Evolutionary conservation across 805 yeast genomes (phyloP), one percentile per base, ranked within the genome.

Genomic region (Candida jianshihensis): DNA sequence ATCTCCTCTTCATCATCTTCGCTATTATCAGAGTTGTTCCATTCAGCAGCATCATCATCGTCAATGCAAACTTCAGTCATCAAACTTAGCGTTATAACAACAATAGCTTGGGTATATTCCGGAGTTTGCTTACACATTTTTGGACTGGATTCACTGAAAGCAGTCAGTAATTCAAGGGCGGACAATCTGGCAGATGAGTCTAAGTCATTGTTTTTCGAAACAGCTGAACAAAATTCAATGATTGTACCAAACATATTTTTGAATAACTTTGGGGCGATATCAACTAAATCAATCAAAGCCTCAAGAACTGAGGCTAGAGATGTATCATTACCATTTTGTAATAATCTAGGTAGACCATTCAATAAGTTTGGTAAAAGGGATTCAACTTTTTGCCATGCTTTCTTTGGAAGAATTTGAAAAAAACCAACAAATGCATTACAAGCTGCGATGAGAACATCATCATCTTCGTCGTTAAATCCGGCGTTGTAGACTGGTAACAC

Each of bases 201-300:
- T 47, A 88, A 63, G 16, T 85, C 94, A 51, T 71, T 75, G 61
- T 87, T 81, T 51, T 84, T 86, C 35, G 87, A 74, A 22, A 92
- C 90, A 13, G 78, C 74, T n/a, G 87, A 72, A 51, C 92, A 78
- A 52, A 92, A 92, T 43, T 84, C 83, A 34, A 88, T 75, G 30
- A 92, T 78, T n/a, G 86, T 81, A 34, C 81, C 79, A 57, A 92
- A 90, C 86, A 90, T 84, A 30, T 87, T 87, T 54, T 73, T 76
- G 67, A 92, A 92, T 77, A 92, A 75, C 55, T 89, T 90, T 36
- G 98, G 97, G 8, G 97, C 97, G 41, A 89, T 64, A 44, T 82
- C 90, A 9, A 89, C 96, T 41, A 92, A 71, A 49, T 92, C 97
- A 37, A 89, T 87, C 47, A 92, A 67, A 7, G 88, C 73, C 59